Evolutionary conservation across 345 rosid species (phyloP).

Genomic region (Brassica juncea): DNA sequence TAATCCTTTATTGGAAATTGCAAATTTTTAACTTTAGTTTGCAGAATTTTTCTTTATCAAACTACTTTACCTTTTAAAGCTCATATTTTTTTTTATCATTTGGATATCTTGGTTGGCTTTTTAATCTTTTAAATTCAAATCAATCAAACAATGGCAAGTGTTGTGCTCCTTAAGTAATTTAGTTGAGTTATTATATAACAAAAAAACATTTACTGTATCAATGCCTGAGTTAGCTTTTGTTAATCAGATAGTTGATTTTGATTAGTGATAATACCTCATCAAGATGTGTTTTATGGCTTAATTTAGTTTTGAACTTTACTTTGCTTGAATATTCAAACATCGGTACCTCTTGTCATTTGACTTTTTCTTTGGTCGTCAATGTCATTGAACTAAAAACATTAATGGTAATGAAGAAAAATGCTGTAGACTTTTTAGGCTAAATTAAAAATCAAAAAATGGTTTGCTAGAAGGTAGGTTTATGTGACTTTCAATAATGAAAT

Average conservation of each 20-base stretch:
- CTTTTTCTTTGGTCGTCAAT: slow-evolving; percentile 30
- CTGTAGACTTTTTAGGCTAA: not conserved
- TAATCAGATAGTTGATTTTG: not conserved
- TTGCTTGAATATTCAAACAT: slow-evolving; percentile 27
- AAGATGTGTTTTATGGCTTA: not conserved
- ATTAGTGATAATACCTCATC: not conserved
- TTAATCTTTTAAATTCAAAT: too few relatives aligned
- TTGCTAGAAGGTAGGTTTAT: not conserved
- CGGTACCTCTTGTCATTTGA: not conserved
- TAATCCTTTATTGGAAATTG: not conserved
- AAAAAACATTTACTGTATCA: not conserved
- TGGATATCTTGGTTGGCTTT: not conserved
- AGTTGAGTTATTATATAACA: not conserved
- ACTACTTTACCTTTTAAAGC: not conserved
- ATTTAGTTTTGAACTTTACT: not conserved
- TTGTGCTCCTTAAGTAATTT: not conserved
- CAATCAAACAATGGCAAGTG: not conserved
- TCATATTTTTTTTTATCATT: not conserved
- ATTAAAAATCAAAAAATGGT: not conserved
- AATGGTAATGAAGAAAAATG: not conserved
- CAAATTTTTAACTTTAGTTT: not conserved
- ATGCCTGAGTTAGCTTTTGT: slow-evolving; percentile 3
- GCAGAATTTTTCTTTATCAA: not conserved
- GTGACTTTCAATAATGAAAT: not conserved
- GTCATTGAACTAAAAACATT: not conserved